Conservation (phyloP, 805 yeast genomes). For the Pichia heedii region DNA sequence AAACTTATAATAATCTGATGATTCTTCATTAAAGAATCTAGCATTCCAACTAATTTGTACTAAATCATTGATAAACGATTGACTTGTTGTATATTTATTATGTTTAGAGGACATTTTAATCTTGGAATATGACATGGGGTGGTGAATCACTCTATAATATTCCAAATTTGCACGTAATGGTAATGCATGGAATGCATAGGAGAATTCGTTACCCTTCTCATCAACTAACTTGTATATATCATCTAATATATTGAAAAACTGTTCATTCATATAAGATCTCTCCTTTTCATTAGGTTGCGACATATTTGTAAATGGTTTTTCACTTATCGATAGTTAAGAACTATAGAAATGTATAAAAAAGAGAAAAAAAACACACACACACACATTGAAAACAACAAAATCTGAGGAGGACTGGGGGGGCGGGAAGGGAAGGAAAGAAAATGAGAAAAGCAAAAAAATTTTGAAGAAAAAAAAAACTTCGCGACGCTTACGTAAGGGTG, state of each 20-base stretch:
- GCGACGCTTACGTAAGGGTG: no score
- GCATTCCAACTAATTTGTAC: conserved; percentile 91
- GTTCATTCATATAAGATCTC: conserved; percentile 14
- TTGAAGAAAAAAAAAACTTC: no score
- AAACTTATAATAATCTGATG: conserved; percentile 56
- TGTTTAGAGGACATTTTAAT: conserved; percentile 52
- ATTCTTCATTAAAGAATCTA: conserved; percentile 66
- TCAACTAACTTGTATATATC: conserved; percentile 21
- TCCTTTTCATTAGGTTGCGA: conserved; percentile 10
- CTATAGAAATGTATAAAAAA: no score
- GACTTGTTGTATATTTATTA: conserved; percentile 47
- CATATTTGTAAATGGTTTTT: not conserved
- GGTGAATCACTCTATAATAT: conserved; percentile 67
- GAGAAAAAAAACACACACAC: no score
- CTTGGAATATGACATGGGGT: conserved; percentile 76
- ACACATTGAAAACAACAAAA: no score
- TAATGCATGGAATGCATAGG: conserved; percentile 49
- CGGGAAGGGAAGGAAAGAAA: no score
- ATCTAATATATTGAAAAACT: conserved; percentile 14
- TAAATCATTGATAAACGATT: conserved; percentile 65
- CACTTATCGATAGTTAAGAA: not conserved
- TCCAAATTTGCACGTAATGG: conserved; percentile 70
- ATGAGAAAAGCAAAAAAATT: no score
- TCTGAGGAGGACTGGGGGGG: no score
- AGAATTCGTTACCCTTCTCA: conserved; percentile 21